A percentile compares a stretch with the other conserved stretches of the same genome.
Conservation (phyloP, 768 basidiomycete species). For the Termitomyces bulborhizus region DNA sequence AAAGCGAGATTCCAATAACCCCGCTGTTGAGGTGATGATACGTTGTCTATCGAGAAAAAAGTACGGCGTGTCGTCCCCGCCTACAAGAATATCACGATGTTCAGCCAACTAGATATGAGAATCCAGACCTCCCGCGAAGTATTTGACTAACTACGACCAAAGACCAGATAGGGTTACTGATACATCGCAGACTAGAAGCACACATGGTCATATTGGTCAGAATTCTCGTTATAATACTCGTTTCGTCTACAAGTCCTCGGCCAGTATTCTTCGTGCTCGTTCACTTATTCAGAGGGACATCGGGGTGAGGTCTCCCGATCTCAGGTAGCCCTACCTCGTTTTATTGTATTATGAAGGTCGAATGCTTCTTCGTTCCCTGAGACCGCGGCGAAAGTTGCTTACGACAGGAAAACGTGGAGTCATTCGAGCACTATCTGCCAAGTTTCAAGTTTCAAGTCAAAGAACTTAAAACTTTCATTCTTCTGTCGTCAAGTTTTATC, state of each 20-base stretch:
- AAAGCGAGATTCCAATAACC: constrained; percentile 1
- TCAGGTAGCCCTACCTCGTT: background rate
- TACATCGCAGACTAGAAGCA: background rate
- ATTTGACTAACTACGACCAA: background rate
- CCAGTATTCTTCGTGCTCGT: background rate
- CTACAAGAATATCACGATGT: constrained; percentile 5
- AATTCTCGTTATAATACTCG: background rate
- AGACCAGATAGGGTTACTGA: background rate
- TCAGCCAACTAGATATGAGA: background rate
- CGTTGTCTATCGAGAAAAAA: background rate
- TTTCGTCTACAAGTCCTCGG: background rate
- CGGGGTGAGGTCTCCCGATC: background rate
- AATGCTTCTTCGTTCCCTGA: background rate
- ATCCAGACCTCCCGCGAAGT: background rate
- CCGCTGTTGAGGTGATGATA: constrained; percentile 10
- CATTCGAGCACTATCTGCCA: too few relatives aligned
- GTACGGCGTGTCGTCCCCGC: constrained; percentile 1
- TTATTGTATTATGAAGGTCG: background rate
- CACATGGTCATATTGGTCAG: background rate
- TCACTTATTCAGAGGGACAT: background rate
- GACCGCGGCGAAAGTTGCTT: background rate
- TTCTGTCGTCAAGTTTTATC: background rate
- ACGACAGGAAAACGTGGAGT: background rate
- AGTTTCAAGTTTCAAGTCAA: background rate
- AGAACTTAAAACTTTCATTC: background rate